Conservation (phyloP, 176 grass and related monocot species). For the Oryza meyeriana region DNA sequence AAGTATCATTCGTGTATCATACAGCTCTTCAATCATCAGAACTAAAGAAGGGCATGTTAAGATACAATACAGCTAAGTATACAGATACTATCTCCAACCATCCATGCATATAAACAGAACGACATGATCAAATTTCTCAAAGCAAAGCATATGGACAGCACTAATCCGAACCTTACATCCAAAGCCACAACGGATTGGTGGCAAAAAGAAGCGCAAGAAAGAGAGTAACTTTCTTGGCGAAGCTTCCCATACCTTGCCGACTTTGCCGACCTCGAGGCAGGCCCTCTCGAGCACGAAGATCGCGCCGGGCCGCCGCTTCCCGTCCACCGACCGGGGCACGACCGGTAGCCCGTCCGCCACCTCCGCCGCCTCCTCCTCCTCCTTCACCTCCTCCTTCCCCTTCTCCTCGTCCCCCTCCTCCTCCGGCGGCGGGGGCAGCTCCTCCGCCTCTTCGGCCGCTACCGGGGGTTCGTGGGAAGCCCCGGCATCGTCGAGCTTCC, state of each 20-base stretch:
- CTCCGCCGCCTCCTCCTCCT: neutral
- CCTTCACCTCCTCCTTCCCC: neutral
- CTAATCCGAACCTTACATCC: neutral
- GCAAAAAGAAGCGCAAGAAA: neutral
- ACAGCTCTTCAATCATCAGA: neutral
- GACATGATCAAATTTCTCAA: neutral
- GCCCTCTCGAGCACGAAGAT: constrained; percentile 92
- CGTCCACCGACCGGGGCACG: constrained; percentile 43
- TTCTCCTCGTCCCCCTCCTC: neutral
- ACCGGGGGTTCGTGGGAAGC: constrained; percentile 24
- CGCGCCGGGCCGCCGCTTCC: constrained; percentile 49
- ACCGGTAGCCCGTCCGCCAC: constrained; percentile 48
- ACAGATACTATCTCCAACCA: too few relatives aligned
- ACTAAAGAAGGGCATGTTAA: neutral
- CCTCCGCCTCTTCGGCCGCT: constrained; percentile 27
- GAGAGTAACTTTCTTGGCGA: neutral
- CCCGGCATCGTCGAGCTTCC: constrained; percentile 45
- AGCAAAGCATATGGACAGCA: neutral
- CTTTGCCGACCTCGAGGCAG: constrained; percentile 92
- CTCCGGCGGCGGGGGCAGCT: neutral
- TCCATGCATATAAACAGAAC: too few relatives aligned
- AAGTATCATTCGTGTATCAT: neutral
- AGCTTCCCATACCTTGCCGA: constrained; percentile 64
- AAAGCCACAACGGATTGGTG: neutral
- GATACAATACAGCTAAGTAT: neutral